Conservation (phyloP, 176 grass and related monocot species). For the Leersia perrieri region DNA sequence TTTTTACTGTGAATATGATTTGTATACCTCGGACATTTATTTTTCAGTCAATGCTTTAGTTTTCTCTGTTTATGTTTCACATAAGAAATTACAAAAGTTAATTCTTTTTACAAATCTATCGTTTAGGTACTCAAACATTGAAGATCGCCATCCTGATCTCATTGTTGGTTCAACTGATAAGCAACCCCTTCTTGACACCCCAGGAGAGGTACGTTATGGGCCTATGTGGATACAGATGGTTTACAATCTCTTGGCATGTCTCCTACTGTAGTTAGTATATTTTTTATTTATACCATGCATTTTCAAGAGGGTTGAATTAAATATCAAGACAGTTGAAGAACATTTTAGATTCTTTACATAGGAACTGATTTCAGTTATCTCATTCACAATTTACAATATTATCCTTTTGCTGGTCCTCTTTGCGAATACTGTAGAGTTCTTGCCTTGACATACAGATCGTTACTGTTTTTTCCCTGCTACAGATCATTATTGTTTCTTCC, state of each 20-base stretch:
- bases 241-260: background rate
- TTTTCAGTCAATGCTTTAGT: background rate
- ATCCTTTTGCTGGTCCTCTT: background rate
- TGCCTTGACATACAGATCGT: background rate
- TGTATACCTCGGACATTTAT: background rate
- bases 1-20: constrained; percentile 9
- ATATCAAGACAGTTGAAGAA: background rate
- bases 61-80: background rate
- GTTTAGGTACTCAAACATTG: constrained; percentile 61
- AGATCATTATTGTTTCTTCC: background rate
- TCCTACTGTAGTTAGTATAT: too few species aligned
- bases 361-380: background rate
- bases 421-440: background rate
- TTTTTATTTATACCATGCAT: background rate
- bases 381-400: background rate
- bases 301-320: background rate
- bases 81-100: background rate
- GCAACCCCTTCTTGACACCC: constrained; percentile 92
- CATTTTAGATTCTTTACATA: background rate
- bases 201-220: constrained; percentile 67
- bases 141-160: constrained; percentile 53
- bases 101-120: background rate
- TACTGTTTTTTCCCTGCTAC: background rate
- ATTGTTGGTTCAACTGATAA: constrained; percentile 77
- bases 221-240: background rate